Conservation (phyloP, 257 asterid genomes). For the Rauvolfia tetraphylla region DNA sequence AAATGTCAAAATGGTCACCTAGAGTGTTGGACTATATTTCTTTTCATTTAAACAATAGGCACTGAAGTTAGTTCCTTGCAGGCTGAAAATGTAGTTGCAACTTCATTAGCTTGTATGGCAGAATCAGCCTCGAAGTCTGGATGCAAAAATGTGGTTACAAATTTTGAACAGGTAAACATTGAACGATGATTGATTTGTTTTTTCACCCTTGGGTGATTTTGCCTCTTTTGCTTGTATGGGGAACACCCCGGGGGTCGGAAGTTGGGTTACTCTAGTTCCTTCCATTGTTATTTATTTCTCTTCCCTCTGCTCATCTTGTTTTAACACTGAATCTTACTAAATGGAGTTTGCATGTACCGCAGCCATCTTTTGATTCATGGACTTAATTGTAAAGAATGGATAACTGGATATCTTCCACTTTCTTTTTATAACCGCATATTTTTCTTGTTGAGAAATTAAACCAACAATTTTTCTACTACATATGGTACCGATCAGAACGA, state of each 20-base stretch:
- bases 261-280: not conserved
- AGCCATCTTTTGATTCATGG: not conserved
- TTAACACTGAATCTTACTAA: not conserved
- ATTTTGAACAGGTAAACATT: conserved; percentile 58
- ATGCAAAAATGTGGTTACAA: conserved; percentile 43
- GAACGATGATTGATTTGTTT: not conserved
- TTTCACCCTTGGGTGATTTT: not conserved
- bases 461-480: not conserved
- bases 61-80: conserved; percentile 32
- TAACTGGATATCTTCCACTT: not conserved
- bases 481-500: not conserved
- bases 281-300: not conserved
- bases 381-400: no score
- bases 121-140: conserved; percentile 43
- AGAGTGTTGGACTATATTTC: not conserved
- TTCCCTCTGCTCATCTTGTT: not conserved
- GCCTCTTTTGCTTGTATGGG: no score
- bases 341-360: not conserved
- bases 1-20: not conserved
- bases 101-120: conserved; percentile 70
- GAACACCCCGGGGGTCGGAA: not conserved
- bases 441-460: not conserved
- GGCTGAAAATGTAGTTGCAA: conserved; percentile 76
- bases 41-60: conserved; percentile 6
- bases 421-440: not conserved